Evolutionary conservation across 2,329 filamentous ascomycete genomes (phyloP), one percentile per base, ranked within the genome.

Genomic region (Penicillium sp.): DNA sequence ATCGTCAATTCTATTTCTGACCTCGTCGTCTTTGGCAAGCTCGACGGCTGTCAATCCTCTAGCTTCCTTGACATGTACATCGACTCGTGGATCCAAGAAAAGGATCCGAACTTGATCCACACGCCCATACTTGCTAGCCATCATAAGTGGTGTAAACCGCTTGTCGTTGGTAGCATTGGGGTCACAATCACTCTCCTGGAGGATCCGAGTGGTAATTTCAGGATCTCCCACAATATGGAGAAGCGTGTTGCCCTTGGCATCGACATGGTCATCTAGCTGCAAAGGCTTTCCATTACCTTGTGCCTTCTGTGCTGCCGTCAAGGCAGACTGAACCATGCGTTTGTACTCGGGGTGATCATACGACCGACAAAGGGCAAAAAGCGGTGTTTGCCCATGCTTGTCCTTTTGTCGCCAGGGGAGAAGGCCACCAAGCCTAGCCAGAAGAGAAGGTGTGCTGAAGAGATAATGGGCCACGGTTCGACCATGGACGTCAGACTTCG

Each of bases 51-150:
- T 97, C 64, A 99, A 80, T 0, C 94, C 94, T 56, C 94, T 85
- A 15, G 90, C 76, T 71, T 99, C 95, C 71, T 89, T 89, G 27
- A 92, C 85, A 41, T 88, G 86, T 14, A 93, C 77, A 69, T 99
- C 94, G 4, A 97, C 91, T 64, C 95, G 82, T 23, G 90, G 85
- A 69, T 99, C 94, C 41, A 88, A 84, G 72, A 96, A 97, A 6
- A 99, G 81, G 9, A 88, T 87, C 55, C 92, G 83, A 18, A 99
- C 93, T 80, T 96, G 90, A 66, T 97, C 94, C 51, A 96, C 89
- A 59, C 94, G 85, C 31, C 94, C 94, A 69, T 97, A 99, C 73
- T 99, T 99, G 82, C 93, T 97, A 7, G 93, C 93, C 59, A 99
- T 89, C 94, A 99, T 99, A 54, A 99, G 80, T 1, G 94, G 88